Evolutionary conservation across 495 filamentous ascomycete species (phyloP).

Genomic region (Penicillium egyptiacum): DNA sequence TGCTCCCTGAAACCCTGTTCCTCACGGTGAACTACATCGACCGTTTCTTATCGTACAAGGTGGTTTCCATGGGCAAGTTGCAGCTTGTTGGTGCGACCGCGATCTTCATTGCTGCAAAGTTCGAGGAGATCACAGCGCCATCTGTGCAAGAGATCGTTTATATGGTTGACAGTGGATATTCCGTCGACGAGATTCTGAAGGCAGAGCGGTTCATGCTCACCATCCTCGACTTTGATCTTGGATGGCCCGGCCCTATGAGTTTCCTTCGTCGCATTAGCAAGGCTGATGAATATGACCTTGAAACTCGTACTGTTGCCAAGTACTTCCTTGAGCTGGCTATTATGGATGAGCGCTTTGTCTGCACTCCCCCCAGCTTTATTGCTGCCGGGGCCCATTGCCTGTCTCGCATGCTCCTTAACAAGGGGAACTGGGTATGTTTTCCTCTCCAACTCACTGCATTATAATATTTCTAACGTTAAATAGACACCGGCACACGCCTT

Average conservation of each 20-base stretch:
- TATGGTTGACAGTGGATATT: constrained; percentile 95
- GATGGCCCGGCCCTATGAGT: constrained; percentile 98
- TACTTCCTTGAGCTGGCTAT: constrained; percentile 96
- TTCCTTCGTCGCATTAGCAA: constrained; percentile 96
- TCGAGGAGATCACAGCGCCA: constrained; percentile 96
- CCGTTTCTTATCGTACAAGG: constrained; percentile 90
- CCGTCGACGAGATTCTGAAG: constrained; percentile 88
- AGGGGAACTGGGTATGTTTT: constrained; percentile 87
- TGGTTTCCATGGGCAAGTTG: constrained; percentile 90
- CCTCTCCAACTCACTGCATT: constrained; percentile 4
- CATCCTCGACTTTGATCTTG: constrained; percentile 91
- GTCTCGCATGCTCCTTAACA: constrained; percentile 81
- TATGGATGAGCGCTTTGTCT: constrained; percentile 98
- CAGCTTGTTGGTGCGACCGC: constrained; percentile 96
- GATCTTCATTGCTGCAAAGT: constrained; percentile 94
- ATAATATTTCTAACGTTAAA: constrained; percentile 30
- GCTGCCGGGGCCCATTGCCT: constrained; percentile 93
- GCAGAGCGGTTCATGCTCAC: constrained; percentile 97
- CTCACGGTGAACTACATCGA: constrained; percentile 94
- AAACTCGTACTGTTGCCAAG: constrained; percentile 94
- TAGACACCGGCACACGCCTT: constrained; percentile 80
- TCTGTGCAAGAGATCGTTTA: constrained; percentile 93
- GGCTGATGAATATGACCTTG: constrained; percentile 95
- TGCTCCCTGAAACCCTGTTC: constrained; percentile 93
- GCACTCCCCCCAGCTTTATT: constrained; percentile 81